Base-by-base conservation (phyloP, 441 rosid genomes). In the Arabidopsis lyrata region DNA sequence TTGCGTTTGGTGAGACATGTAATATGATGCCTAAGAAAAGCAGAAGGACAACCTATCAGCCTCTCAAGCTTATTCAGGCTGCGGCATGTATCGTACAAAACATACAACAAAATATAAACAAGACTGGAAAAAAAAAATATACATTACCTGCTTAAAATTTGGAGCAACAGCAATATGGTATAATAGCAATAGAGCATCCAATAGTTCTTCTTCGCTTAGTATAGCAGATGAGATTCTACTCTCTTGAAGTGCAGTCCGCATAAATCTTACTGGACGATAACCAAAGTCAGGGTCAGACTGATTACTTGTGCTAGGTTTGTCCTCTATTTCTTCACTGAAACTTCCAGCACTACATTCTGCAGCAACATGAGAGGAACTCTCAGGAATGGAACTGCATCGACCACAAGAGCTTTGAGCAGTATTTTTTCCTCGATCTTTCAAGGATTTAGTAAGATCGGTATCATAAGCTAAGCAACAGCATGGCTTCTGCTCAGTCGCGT, bases 161-260 rank as follows among this genome's bases (percentile, higher is more conserved):
- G 96, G 98, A 34, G 98, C 98, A 32, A 95, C 86, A 49, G 97
- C 97, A 44, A 93, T 82, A 81, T 93, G 96, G 85, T 95, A 95
- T 70, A 95, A 67, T 63, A 93, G 72, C 78, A 95, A 70, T 70
- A 95, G 70, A 60, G 92, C 81, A 80, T 95, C 99, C 49, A 95
- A 78, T 74, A 95, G 92, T 82, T 95, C 99, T 83, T 93, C 99
- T 84, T 89, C 98, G 69, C 97, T 83, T 54, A 91, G 83, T 24
- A 80, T 86, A 65, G 93, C 90, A 32, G 98, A 80, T 63, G 95
- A 81, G 57, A 81, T 42, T 77, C 77, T 81, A 74, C 87, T 80
- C 74, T 93, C 94, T 70, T 84, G 86, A 5, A 86, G 79, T 36
- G 85, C 66, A 75, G 81, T 84, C 80, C 88, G 81, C 74, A 77